A percentile compares a stretch with the other conserved stretches of the same genome.
Conservation (phyloP, 2,329 filamentous ascomycete genomes). For the Penicillium sclerotigenum region DNA sequence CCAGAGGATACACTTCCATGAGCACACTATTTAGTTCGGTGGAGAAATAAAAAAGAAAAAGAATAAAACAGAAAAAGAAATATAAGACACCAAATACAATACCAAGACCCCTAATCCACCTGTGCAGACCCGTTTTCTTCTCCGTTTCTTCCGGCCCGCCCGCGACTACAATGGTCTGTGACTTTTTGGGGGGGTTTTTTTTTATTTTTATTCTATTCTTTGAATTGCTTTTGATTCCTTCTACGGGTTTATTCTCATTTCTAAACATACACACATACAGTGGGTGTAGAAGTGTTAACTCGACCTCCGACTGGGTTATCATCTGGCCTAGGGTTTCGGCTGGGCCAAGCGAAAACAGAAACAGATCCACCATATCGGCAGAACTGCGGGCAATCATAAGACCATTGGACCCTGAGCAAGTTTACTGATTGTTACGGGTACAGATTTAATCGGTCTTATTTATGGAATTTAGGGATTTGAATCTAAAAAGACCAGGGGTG, state of each 20-base stretch:
- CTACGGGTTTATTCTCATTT: not conserved
- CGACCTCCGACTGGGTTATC: constrained; percentile 13
- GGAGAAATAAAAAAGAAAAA: constrained; percentile 3
- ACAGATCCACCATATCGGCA: constrained; percentile 16
- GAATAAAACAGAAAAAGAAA: not conserved
- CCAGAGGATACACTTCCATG: constrained; percentile 15
- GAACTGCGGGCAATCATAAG: constrained; percentile 18
- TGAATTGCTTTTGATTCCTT: not conserved
- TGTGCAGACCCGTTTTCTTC: constrained; percentile 25
- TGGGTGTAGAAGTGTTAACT: not conserved
- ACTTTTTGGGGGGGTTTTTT: not conserved
- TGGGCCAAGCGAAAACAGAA: constrained; percentile 16
- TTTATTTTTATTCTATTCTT: not conserved
- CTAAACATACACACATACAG: not conserved
- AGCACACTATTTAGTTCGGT: constrained; percentile 16
- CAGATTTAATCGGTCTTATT: not conserved
- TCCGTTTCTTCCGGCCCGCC: constrained; percentile 25
- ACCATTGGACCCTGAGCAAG: constrained; percentile 8
- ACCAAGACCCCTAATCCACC: constrained; percentile 22
- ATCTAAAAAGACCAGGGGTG: not conserved
- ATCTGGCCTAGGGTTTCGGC: constrained; percentile 25
- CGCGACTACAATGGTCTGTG: constrained; percentile 14
- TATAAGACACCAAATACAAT: not conserved
- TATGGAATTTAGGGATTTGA: not conserved
- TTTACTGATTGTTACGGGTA: not conserved